Evolutionary conservation across 2,329 filamentous ascomycete species (phyloP).

Genomic region (Aspergillus sojae): DNA sequence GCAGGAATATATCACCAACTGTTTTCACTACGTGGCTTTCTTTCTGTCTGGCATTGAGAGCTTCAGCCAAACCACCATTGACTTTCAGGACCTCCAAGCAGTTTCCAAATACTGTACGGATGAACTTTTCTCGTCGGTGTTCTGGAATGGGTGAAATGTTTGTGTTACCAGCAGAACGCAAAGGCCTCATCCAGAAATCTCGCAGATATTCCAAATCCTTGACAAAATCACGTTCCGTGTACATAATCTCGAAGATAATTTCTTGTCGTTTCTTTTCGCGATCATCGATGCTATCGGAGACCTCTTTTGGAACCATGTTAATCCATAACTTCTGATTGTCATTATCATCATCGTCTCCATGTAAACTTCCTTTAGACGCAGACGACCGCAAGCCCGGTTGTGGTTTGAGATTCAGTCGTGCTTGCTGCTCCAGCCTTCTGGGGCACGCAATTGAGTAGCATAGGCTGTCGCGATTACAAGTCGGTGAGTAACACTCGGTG

Average conservation of each 20-base stretch:
- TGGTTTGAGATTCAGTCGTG: conserved; percentile 88
- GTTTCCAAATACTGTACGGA: conserved; percentile 93
- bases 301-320: conserved; percentile 93
- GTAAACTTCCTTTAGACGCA: conserved; percentile 70
- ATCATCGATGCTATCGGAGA: conserved; percentile 86
- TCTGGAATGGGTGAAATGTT: conserved; percentile 82
- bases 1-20: conserved; percentile 90
- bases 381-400: conserved; percentile 80
- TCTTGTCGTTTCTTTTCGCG: conserved; percentile 97
- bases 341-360: conserved; percentile 79
- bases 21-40: conserved; percentile 85
- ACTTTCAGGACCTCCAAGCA: conserved; percentile 92
- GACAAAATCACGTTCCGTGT: conserved; percentile 97
- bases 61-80: conserved; percentile 83
- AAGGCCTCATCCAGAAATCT: conserved; percentile 96
- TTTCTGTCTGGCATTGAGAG: conserved; percentile 88
- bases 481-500: conserved; percentile 97
- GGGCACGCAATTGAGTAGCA: conserved; percentile 99
- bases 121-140: conserved; percentile 83
- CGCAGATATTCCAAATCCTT: conserved; percentile 97
- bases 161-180: conserved; percentile 69
- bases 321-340: conserved; percentile 99
- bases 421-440: conserved; percentile 89
- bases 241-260: conserved; percentile 97
- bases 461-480: conserved; percentile 89